phyloP scores from a whole-genome alignment of 495 filamentous ascomycete species.

The Penicillium angulare region DNA sequence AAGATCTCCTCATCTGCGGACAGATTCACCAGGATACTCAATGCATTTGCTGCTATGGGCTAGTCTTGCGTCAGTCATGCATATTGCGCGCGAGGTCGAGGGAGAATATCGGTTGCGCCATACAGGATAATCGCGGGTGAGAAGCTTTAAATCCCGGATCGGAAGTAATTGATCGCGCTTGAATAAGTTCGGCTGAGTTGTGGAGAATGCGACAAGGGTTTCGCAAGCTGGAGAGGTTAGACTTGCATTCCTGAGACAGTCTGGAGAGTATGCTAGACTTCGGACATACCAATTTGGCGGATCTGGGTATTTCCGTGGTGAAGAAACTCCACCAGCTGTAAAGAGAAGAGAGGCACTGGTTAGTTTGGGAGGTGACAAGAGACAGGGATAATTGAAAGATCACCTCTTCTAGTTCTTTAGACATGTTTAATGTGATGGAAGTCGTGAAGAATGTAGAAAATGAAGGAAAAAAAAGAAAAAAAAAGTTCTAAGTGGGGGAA shows the following conservation, averaged over 20 bases:
- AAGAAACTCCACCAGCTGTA: slow-evolving; percentile 93
- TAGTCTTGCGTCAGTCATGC: slow-evolving; percentile 25
- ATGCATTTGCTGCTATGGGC: slow-evolving; percentile 88
- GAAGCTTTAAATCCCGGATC: slow-evolving; percentile 83
- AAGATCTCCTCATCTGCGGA: slow-evolving; percentile 74
- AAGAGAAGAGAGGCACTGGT: background rate
- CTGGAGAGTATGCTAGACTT: too few species aligned
- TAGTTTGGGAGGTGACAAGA: background rate
- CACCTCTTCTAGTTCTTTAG: slow-evolving; percentile 81
- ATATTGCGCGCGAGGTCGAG: background rate
- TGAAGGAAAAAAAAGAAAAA: slow-evolving; percentile 1
- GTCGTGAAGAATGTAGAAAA: background rate
- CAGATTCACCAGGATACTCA: slow-evolving; percentile 91
- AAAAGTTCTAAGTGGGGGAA: slow-evolving; percentile 19
- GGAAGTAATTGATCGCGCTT: slow-evolving; percentile 77
- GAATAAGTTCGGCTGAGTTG: slow-evolving; percentile 74
- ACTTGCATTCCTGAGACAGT: too few species aligned
- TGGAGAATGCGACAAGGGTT: slow-evolving; percentile 82
- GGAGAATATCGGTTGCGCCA: slow-evolving; percentile 20
- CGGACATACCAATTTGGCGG: slow-evolving; percentile 62
- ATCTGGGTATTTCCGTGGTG: slow-evolving; percentile 86
- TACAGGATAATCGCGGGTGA: slow-evolving; percentile 78
- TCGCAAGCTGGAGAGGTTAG: slow-evolving; percentile 61
- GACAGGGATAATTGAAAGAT: slow-evolving; percentile 6
- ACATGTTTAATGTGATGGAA: slow-evolving; percentile 51